phyloP scores from a whole-genome alignment of 2,329 filamentous ascomycete species.

The Huntiella omanensis region DNA sequence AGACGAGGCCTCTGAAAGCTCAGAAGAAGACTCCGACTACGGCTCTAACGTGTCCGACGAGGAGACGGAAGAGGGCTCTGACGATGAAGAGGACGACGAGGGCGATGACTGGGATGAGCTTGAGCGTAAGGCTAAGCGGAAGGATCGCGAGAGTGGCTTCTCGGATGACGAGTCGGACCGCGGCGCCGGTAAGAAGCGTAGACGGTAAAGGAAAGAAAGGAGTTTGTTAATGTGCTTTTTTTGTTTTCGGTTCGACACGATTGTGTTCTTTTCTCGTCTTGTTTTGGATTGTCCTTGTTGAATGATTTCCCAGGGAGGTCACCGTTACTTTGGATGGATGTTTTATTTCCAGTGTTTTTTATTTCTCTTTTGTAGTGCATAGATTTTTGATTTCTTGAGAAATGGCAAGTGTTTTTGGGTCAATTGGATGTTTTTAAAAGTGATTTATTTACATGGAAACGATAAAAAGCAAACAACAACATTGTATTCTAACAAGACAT shows the following conservation, averaged over 20 bases:
- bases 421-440: no score
- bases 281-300: slow-evolving; percentile 2
- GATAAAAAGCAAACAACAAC: no score
- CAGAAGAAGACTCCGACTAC: slow-evolving; percentile 77
- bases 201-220: slow-evolving; percentile 18
- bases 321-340: slow-evolving; percentile 3
- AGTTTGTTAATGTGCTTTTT: background rate
- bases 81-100: slow-evolving; percentile 52
- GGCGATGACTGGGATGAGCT: slow-evolving; percentile 90
- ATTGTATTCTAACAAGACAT: no score
- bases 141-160: slow-evolving; percentile 47
- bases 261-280: slow-evolving; percentile 5
- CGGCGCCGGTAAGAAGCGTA: slow-evolving; percentile 38
- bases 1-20: slow-evolving; percentile 58
- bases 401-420: no score
- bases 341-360: slow-evolving; percentile 3
- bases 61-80: slow-evolving; percentile 43
- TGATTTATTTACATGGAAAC: no score
- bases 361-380: background rate
- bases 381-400: no score
- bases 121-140: slow-evolving; percentile 76
- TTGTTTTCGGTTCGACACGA: background rate
- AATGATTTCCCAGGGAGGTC: background rate
- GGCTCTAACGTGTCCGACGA: slow-evolving; percentile 78
- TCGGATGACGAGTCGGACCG: slow-evolving; percentile 46